phyloP scores from a whole-genome alignment of 176 grass and related monocot genomes.

The Thalia dealbata region DNA sequence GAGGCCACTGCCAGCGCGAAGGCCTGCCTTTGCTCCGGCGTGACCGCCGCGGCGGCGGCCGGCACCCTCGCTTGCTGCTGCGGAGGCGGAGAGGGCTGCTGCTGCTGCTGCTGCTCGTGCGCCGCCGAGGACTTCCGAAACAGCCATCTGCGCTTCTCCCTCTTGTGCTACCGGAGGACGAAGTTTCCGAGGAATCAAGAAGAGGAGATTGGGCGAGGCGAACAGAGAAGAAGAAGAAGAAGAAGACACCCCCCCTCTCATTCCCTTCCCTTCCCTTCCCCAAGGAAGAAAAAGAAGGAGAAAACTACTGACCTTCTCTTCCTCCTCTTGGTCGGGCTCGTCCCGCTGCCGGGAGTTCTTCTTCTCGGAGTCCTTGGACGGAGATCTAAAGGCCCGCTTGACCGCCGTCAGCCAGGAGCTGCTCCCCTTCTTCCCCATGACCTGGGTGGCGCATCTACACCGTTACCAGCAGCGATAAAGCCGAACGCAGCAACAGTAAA shows the following conservation, averaged over 20 bases:
- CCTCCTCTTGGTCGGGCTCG: conserved; percentile 24
- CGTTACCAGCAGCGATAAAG: conserved; percentile 1
- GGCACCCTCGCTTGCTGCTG: conserved; percentile 1
- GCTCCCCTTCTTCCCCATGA: conserved; percentile 85
- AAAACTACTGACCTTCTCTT: conserved; percentile 27
- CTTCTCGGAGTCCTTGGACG: conserved; percentile 71
- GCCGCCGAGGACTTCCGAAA: conserved; percentile 51
- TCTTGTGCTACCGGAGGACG: conserved; percentile 41
- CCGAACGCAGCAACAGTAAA: too few species aligned
- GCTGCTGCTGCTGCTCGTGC: conserved; percentile 19
- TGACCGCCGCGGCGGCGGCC: conserved; percentile 19
- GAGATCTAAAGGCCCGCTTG: conserved; percentile 83
- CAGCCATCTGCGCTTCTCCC: conserved; percentile 65
- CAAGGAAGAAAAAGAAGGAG: neutral
- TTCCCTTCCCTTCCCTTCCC: too few species aligned
- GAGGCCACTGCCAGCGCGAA: conserved; percentile 66
- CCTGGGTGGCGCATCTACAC: neutral
- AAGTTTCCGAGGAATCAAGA: neutral
- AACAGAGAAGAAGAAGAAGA: neutral
- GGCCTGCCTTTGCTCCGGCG: conserved; percentile 56
- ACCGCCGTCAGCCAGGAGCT: conserved; percentile 92
- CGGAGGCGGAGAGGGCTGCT: neutral
- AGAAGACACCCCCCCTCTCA: too few species aligned
- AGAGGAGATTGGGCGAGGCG: neutral
- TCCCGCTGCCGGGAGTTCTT: conserved; percentile 32